Conservation (phyloP, 306 rosid species). For the Pterocarpus macrocarpus region DNA sequence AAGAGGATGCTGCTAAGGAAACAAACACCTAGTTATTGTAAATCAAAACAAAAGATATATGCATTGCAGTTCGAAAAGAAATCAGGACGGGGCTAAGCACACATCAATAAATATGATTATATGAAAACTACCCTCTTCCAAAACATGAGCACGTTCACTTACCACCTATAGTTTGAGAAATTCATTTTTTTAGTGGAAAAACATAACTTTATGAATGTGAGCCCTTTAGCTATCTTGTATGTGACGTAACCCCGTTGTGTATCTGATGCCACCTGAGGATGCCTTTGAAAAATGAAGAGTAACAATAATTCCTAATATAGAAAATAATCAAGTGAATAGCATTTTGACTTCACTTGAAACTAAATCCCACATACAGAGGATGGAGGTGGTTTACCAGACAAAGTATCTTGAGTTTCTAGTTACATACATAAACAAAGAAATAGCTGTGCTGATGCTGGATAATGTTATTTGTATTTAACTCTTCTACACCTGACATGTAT, state of each 20-base stretch:
- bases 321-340: background rate
- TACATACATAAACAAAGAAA: background rate
- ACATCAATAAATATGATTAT: background rate
- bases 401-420: too few species aligned
- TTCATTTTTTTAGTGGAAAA: background rate
- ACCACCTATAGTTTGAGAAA: background rate
- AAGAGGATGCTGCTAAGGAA: background rate
- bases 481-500: too few species aligned
- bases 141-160: background rate
- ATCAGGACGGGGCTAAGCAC: background rate
- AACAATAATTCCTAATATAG: background rate
- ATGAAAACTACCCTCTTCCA: background rate
- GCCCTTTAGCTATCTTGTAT: background rate
- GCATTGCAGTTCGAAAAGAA: background rate
- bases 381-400: too few species aligned
- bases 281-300: too few species aligned
- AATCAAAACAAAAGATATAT: background rate
- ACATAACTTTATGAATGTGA: background rate
- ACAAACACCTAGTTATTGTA: constrained; percentile 2
- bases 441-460: background rate
- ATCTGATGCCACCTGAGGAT: too few species aligned
- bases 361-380: background rate
- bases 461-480: background rate
- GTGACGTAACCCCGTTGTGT: too few species aligned
- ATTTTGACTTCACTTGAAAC: background rate